Evolutionary conservation across 495 filamentous ascomycete genomes (phyloP).

Genomic region (Geoglossum glabrum): DNA sequence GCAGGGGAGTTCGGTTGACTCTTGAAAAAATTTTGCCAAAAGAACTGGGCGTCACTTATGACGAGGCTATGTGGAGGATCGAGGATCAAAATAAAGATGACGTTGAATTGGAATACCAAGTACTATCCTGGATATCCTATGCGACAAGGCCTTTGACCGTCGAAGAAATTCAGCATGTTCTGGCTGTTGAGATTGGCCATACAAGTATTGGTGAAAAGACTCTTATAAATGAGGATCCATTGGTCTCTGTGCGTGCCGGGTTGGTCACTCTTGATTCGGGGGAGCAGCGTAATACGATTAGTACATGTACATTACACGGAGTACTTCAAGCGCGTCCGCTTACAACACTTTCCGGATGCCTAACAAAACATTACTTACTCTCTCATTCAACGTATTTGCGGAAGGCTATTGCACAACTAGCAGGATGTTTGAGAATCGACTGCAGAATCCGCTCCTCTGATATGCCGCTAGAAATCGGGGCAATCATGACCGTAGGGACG

Average conservation of each 20-base stretch:
- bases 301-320: slow-evolving; percentile 35
- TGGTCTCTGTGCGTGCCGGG: slow-evolving; percentile 30
- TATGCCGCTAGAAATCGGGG: slow-evolving; percentile 29
- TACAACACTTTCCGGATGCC: slow-evolving; percentile 19
- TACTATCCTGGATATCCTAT: slow-evolving; percentile 28
- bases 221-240: slow-evolving; percentile 18
- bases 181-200: slow-evolving; percentile 19
- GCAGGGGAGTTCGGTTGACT: slow-evolving; percentile 15
- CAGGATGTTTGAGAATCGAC: slow-evolving; percentile 13
- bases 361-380: slow-evolving; percentile 23
- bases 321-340: slow-evolving; percentile 24
- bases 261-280: slow-evolving; percentile 28
- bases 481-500: slow-evolving; percentile 16
- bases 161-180: slow-evolving; percentile 26
- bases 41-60: slow-evolving; percentile 21
- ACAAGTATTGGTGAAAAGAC: slow-evolving; percentile 21
- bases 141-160: slow-evolving; percentile 21
- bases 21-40: slow-evolving; percentile 18
- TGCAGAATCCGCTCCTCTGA: slow-evolving; percentile 18
- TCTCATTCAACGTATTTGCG: slow-evolving; percentile 21
- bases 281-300: slow-evolving; percentile 27
- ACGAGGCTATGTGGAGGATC: slow-evolving; percentile 24
- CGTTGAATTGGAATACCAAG: slow-evolving; percentile 16
- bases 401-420: slow-evolving; percentile 11
- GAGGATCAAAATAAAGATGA: slow-evolving; percentile 15